These are phyloP conservation scores for Lycium barbarum DNA, from an alignment of 257 asterid species.

Conservation along the genomic window DNA sequence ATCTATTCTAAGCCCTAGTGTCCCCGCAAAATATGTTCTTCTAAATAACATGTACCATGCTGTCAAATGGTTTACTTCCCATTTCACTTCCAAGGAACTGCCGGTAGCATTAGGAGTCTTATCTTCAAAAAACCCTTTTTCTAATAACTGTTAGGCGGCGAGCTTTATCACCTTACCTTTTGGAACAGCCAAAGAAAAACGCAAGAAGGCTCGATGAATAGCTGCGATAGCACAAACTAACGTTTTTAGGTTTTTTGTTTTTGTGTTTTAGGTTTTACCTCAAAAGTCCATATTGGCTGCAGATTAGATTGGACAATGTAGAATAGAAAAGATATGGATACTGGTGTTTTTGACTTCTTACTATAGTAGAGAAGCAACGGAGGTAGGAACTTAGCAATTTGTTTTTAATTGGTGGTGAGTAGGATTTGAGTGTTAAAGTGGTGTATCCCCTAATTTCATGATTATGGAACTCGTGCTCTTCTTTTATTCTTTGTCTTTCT, in stretches of 20 bases:
- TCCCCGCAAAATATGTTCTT: constrained; percentile 18
- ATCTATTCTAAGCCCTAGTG: neutral
- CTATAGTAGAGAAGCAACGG: constrained; percentile 14
- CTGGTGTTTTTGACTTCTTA: constrained; percentile 18
- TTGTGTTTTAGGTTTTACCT: neutral
- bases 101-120: neutral
- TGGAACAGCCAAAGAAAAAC: neutral
- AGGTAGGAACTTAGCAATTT: neutral
- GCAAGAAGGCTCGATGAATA: constrained; percentile 9
- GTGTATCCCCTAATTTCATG: neutral
- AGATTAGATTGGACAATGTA: neutral
- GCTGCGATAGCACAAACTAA: neutral
- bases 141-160: neutral
- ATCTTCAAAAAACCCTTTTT: neutral
- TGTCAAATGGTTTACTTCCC: neutral
- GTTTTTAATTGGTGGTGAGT: neutral
- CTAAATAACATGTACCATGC: neutral
- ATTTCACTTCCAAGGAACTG: neutral
- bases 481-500: neutral
- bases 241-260: neutral
- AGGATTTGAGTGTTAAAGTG: constrained; percentile 4
- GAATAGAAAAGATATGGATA: neutral
- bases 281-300: neutral
- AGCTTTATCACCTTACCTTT: constrained; percentile 6
- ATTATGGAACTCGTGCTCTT: constrained; percentile 11